Conservation (phyloP, 1,139 yeast species). For the Pichia inconspicua region DNA sequence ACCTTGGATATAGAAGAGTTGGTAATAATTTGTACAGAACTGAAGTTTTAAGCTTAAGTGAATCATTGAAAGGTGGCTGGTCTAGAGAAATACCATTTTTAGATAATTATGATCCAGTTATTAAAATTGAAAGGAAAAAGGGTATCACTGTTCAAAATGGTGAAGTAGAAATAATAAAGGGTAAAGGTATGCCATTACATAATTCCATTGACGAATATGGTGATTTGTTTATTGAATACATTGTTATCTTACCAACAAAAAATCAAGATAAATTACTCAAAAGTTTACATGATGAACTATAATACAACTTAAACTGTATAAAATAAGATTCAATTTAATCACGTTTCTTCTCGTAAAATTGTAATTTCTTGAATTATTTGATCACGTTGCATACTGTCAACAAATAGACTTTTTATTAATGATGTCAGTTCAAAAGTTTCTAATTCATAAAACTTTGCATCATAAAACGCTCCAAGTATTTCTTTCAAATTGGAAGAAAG, state of each 20-base stretch:
- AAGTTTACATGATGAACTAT: constrained; percentile 25
- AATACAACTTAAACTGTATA: background rate
- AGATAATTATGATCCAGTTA: constrained; percentile 44
- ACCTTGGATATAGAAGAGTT: constrained; percentile 82
- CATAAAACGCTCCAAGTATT: constrained; percentile 63
- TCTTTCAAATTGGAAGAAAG: constrained; percentile 53
- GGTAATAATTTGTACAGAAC: constrained; percentile 70
- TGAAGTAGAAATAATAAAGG: constrained; percentile 59
- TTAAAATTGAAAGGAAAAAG: constrained; percentile 40
- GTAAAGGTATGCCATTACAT: constrained; percentile 77
- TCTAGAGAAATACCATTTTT: constrained; percentile 54
- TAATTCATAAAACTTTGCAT: constrained; percentile 68
- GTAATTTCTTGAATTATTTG: constrained; percentile 54
- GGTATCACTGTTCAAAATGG: constrained; percentile 56
- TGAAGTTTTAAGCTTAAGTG: constrained; percentile 64
- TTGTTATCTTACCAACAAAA: constrained; percentile 25
- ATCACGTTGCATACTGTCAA: constrained; percentile 61
- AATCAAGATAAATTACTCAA: constrained; percentile 13
- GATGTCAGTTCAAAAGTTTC: constrained; percentile 56
- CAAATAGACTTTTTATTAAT: constrained; percentile 57
- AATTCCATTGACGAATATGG: constrained; percentile 55
- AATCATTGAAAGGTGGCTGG: constrained; percentile 81
- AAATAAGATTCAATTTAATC: background rate
- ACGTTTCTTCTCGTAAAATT: constrained; percentile 31
- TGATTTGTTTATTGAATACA: constrained; percentile 50